Evolutionary conservation across 2,329 filamentous ascomycete species (phyloP).

Genomic region (Bipolaris cookei): DNA sequence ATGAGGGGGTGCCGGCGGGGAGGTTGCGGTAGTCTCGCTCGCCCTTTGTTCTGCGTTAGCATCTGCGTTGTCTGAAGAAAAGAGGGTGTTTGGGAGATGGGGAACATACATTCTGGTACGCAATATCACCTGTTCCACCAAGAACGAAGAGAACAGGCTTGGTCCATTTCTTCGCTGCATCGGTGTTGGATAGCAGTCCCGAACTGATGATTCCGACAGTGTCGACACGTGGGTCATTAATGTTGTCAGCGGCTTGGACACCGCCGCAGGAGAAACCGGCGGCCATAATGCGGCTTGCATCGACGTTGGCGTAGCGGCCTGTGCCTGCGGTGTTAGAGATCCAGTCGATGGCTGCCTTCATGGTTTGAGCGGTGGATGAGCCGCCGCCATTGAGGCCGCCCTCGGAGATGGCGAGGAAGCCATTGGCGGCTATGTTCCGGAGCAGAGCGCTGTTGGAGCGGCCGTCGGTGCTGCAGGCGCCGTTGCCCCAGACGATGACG

Average conservation of each 20-base stretch:
- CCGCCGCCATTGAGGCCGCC: constrained; percentile 21
- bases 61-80: no score
- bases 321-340: constrained; percentile 19
- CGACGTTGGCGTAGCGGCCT: constrained; percentile 26
- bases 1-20: constrained; percentile 15
- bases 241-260: constrained; percentile 23
- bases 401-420: constrained; percentile 27
- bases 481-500: constrained; percentile 36
- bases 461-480: constrained; percentile 29
- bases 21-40: constrained; percentile 28
- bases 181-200: constrained; percentile 19
- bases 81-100: neutral
- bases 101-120: constrained; percentile 27
- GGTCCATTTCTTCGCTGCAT: constrained; percentile 13
- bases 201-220: constrained; percentile 25
- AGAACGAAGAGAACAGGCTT: constrained; percentile 27
- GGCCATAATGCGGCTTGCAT: constrained; percentile 24
- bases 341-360: constrained; percentile 26
- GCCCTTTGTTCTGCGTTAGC: constrained; percentile 10
- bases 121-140: constrained; percentile 26
- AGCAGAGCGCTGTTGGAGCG: constrained; percentile 21
- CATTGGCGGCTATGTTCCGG: constrained; percentile 16
- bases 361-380: constrained; percentile 11
- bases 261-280: constrained; percentile 28
- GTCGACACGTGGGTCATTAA: constrained; percentile 21